Evolutionary conservation across 441 rosid genomes (phyloP).

Genomic region (Lepidium campestre): DNA sequence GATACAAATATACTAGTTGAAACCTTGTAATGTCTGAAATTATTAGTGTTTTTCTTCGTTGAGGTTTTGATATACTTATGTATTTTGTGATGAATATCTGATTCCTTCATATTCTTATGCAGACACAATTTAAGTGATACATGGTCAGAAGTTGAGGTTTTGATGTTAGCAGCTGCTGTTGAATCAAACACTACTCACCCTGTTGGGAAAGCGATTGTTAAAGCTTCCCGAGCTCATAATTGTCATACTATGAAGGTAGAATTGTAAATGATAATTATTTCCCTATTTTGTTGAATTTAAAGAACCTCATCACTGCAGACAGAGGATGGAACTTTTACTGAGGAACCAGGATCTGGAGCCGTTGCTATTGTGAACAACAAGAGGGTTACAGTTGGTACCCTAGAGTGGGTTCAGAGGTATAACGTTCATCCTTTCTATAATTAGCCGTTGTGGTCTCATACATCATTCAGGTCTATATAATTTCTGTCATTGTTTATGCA

Average conservation of each 20-base stretch:
- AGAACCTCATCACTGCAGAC: slow-evolving; percentile 39
- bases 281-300: not conserved
- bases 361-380: slow-evolving; percentile 57
- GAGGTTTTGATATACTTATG: not conserved
- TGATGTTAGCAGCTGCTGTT: slow-evolving; percentile 84
- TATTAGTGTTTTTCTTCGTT: not conserved
- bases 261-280: not conserved
- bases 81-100: slow-evolving; percentile 2
- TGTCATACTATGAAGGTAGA: slow-evolving; percentile 53
- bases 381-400: slow-evolving; percentile 83
- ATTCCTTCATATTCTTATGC: slow-evolving; percentile 30
- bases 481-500: not conserved
- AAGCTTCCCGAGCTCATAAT: slow-evolving; percentile 62
- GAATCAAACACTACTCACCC: slow-evolving; percentile 93
- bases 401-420: slow-evolving; percentile 91
- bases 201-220: slow-evolving; percentile 87
- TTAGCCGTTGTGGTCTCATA: not conserved
- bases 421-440: slow-evolving; percentile 6
- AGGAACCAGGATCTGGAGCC: slow-evolving; percentile 97
- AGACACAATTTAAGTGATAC: slow-evolving; percentile 36
- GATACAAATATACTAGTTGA: not conserved
- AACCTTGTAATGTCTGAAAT: not conserved
- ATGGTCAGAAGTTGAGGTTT: slow-evolving; percentile 68
- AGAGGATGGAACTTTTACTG: slow-evolving; percentile 73
- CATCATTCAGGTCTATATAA: not conserved